phyloP scores from a whole-genome alignment of 768 basidiomycete genomes.

The Panaeolus papilionaceus region DNA sequence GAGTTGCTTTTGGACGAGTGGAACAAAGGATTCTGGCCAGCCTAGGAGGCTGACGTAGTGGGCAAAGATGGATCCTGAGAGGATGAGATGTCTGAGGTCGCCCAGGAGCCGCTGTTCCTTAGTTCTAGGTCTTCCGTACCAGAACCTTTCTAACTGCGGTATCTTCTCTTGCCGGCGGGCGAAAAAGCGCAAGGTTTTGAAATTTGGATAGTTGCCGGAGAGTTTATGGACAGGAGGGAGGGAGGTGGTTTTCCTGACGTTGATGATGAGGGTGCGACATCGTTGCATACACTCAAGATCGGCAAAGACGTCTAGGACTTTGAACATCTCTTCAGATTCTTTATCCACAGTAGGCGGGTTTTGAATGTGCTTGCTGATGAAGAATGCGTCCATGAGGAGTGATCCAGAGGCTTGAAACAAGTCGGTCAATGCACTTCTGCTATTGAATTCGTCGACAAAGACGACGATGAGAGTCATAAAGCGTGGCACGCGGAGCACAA shows the following conservation, averaged over 20 bases:
- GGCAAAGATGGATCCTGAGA: constrained; percentile 1
- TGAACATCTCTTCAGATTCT: background rate
- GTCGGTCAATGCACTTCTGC: background rate
- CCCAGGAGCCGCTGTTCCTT: background rate
- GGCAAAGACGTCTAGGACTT: background rate
- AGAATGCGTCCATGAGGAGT: background rate
- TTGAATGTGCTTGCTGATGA: constrained; percentile 5
- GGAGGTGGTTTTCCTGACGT: constrained; percentile 24
- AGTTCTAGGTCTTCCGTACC: background rate
- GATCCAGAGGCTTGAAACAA: background rate
- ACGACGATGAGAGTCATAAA: constrained; percentile 9
- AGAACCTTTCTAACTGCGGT: constrained; percentile 13
- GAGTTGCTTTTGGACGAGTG: constrained; percentile 22
- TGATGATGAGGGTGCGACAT: constrained; percentile 18
- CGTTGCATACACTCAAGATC: background rate
- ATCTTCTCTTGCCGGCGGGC: background rate
- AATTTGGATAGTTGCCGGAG: constrained; percentile 17
- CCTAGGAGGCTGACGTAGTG: background rate
- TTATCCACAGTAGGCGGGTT: background rate
- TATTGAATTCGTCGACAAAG: constrained; percentile 3
- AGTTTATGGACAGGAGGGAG: constrained; percentile 24
- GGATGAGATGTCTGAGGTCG: background rate
- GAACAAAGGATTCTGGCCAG: constrained; percentile 19
- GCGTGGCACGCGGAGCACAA: background rate
- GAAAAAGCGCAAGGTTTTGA: constrained; percentile 22